A percentile compares a stretch with the other conserved stretches of the same genome.
Conservation (phyloP, 148 eudicot genomes). For the Chenopodium quinoa region DNA sequence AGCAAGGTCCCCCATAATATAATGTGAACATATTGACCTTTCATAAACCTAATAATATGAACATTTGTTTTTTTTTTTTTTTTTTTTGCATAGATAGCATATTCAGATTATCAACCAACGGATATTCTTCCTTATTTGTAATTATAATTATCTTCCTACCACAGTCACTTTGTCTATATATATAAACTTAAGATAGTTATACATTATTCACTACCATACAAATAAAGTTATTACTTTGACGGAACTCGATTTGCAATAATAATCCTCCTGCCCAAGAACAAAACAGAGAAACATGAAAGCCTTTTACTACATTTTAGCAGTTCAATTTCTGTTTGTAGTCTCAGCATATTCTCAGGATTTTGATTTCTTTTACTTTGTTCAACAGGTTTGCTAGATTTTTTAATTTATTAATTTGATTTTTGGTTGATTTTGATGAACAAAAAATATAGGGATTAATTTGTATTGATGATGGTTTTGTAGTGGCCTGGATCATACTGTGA, state of each 20-base stretch:
- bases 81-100: neutral
- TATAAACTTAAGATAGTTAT: neutral
- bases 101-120: neutral
- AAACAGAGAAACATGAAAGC: neutral
- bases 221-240: neutral
- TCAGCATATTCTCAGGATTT: conserved; percentile 38
- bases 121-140: neutral
- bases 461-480: conserved; percentile 24
- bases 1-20: neutral
- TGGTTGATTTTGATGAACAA: too few relatives aligned
- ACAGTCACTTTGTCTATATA: neutral
- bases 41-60: neutral
- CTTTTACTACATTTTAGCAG: conserved; percentile 28
- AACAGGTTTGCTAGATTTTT: conserved; percentile 35
- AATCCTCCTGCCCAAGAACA: neutral
- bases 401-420: neutral
- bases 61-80: neutral
- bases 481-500: conserved; percentile 90
- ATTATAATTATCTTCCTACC: neutral
- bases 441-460: neutral
- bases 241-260: too few relatives aligned
- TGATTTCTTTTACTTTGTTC: conserved; percentile 70
- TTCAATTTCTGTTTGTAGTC: conserved; percentile 25
- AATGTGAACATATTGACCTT: conserved; percentile 1
- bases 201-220: too few relatives aligned